These are phyloP conservation scores for Fusarium neocosmosporiellum DNA, from an alignment of 2,329 filamentous ascomycete species.

Conservation along the genomic window DNA sequence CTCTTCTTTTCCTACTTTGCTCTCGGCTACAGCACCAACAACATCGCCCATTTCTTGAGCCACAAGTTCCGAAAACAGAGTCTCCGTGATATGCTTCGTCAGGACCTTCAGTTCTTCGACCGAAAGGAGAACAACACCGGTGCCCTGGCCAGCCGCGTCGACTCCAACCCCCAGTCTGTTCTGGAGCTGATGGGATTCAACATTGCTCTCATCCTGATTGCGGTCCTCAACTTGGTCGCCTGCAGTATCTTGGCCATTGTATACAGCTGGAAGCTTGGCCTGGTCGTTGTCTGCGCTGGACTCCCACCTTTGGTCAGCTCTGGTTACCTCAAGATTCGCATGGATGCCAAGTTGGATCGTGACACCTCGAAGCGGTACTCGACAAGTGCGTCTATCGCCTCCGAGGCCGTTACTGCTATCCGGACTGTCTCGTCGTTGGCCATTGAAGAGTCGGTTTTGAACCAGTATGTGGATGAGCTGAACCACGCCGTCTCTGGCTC, in stretches of 20 bases:
- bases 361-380: slow-evolving; percentile 49
- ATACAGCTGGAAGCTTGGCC: slow-evolving; percentile 60
- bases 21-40: slow-evolving; percentile 51
- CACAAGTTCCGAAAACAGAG: slow-evolving; percentile 42
- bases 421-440: slow-evolving; percentile 56
- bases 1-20: slow-evolving; percentile 58
- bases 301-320: slow-evolving; percentile 51
- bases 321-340: slow-evolving; percentile 53
- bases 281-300: slow-evolving; percentile 59
- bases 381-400: slow-evolving; percentile 55
- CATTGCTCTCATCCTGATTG: slow-evolving; percentile 53
- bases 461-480: slow-evolving; percentile 47
- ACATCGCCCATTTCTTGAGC: slow-evolving; percentile 43
- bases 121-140: slow-evolving; percentile 54
- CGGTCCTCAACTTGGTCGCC: slow-evolving; percentile 50
- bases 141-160: slow-evolving; percentile 50
- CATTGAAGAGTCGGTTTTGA: slow-evolving; percentile 51
- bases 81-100: slow-evolving; percentile 49
- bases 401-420: slow-evolving; percentile 55
- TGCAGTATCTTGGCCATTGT: slow-evolving; percentile 57
- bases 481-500: slow-evolving; percentile 46
- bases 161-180: slow-evolving; percentile 52
- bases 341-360: slow-evolving; percentile 54
- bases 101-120: slow-evolving; percentile 57
- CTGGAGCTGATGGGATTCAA: slow-evolving; percentile 58